These are phyloP conservation scores for Rhazya stricta DNA, from an alignment of 257 asterid genomes.

Conservation along the genomic window DNA sequence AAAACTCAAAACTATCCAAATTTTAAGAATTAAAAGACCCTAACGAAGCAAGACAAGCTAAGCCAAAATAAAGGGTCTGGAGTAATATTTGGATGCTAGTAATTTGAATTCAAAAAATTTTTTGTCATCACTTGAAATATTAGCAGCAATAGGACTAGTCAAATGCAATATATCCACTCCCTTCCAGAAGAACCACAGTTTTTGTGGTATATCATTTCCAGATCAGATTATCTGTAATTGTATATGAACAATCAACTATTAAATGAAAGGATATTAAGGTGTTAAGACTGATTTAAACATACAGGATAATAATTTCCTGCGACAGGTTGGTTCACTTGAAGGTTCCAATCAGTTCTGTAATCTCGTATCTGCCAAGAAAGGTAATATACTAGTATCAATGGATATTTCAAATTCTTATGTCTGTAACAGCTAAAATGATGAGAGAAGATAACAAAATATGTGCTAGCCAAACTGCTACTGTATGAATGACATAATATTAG, in stretches of 20 bases:
- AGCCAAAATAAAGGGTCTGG: neutral
- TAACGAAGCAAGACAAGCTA: neutral
- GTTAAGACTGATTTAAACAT: slow-evolving; percentile 20
- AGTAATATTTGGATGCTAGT: neutral
- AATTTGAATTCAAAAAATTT: neutral
- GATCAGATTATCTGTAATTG: neutral
- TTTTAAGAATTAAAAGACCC: neutral
- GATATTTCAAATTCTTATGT: neutral
- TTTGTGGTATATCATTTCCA: neutral
- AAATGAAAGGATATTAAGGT: neutral
- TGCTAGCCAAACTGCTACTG: neutral
- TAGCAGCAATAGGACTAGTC: neutral
- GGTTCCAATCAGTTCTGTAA: slow-evolving; percentile 88
- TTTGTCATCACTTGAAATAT: neutral
- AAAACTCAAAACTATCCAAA: neutral
- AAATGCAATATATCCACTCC: neutral
- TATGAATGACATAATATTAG: neutral
- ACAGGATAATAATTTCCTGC: slow-evolving; percentile 97
- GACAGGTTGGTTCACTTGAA: slow-evolving; percentile 83
- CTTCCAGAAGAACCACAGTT: neutral
- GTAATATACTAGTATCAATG: slow-evolving; percentile 1
- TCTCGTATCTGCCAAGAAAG: slow-evolving; percentile 55
- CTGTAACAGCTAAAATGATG: neutral
- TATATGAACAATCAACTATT: neutral
- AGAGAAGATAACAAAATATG: slow-evolving; percentile 3